These are phyloP conservation scores for Colletotrichum lini DNA, from an alignment of 2,329 filamentous ascomycete genomes.

Conservation along the genomic window DNA sequence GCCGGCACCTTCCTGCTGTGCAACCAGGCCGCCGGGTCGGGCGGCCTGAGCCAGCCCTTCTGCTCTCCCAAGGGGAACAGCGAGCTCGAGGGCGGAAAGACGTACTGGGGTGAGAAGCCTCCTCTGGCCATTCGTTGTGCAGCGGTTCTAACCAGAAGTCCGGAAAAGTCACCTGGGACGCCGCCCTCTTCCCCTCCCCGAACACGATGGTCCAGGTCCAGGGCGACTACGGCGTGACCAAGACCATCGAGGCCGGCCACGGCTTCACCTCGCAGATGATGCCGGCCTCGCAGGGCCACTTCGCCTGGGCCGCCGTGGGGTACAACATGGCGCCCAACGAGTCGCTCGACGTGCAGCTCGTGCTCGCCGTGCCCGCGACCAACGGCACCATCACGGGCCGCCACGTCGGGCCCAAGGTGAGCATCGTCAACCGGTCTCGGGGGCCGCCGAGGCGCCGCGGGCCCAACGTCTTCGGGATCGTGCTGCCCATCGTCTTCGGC, in stretches of 20 bases:
- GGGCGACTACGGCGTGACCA: constrained; percentile 36
- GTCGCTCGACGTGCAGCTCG: constrained; percentile 33
- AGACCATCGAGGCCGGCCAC: constrained; percentile 29
- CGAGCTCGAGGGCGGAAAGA: constrained; percentile 36
- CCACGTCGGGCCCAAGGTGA: constrained; percentile 37
- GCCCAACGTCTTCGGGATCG: constrained; percentile 33
- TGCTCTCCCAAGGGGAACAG: constrained; percentile 36
- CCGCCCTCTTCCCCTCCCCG: constrained; percentile 35
- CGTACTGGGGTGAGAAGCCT: constrained; percentile 39
- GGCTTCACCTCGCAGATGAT: constrained; percentile 39
- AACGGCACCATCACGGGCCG: constrained; percentile 32
- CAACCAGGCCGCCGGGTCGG: constrained; percentile 35
- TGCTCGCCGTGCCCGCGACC: constrained; percentile 32
- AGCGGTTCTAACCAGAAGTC: constrained; percentile 14
- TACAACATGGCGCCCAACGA: constrained; percentile 30
- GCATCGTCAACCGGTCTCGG: constrained; percentile 10
- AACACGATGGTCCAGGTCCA: constrained; percentile 38
- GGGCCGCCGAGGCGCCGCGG: constrained; percentile 1
- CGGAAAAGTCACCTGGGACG: constrained; percentile 42
- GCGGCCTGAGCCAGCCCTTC: constrained; percentile 37
- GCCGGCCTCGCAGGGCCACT: constrained; percentile 40
- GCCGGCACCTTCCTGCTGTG: constrained; percentile 41
- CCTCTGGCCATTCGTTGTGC: no score
- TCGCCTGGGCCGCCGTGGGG: constrained; percentile 34
- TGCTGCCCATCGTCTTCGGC: constrained; percentile 39